phyloP scores from a whole-genome alignment of 2,329 filamentous ascomycete species.

The Thielaviopsis ethacetica region DNA sequence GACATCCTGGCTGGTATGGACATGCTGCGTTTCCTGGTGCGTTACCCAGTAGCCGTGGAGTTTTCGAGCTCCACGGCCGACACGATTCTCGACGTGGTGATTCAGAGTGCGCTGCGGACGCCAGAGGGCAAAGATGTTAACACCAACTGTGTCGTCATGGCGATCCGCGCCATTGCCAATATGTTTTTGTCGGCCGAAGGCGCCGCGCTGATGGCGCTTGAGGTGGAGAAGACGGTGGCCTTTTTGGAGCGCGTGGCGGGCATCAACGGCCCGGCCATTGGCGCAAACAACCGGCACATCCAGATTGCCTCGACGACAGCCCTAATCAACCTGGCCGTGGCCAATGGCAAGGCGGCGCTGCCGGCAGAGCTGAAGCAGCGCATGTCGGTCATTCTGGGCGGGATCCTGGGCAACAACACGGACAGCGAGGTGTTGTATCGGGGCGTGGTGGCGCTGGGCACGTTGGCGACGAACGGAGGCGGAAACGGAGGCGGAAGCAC shows the following conservation, averaged over 20 bases:
- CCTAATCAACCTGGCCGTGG: conserved; percentile 70
- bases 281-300: conserved; percentile 55
- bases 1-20: conserved; percentile 76
- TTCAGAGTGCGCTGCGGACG: conserved; percentile 23
- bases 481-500: background rate
- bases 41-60: conserved; percentile 48
- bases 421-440: conserved; percentile 78
- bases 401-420: conserved; percentile 46
- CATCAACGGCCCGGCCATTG: conserved; percentile 30
- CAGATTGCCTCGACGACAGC: conserved; percentile 68
- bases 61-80: conserved; percentile 34
- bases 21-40: conserved; percentile 66
- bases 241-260: conserved; percentile 48
- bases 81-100: conserved; percentile 42
- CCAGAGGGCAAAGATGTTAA: conserved; percentile 40
- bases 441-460: conserved; percentile 68
- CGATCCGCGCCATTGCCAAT: conserved; percentile 65
- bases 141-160: conserved; percentile 78
- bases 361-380: conserved; percentile 29
- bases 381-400: conserved; percentile 44
- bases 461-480: conserved; percentile 26
- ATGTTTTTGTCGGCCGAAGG: conserved; percentile 64
- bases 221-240: conserved; percentile 39
- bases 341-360: conserved; percentile 24
- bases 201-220: conserved; percentile 44